Conservation (phyloP, 495 filamentous ascomycete genomes). For the Penicillium lagena region DNA sequence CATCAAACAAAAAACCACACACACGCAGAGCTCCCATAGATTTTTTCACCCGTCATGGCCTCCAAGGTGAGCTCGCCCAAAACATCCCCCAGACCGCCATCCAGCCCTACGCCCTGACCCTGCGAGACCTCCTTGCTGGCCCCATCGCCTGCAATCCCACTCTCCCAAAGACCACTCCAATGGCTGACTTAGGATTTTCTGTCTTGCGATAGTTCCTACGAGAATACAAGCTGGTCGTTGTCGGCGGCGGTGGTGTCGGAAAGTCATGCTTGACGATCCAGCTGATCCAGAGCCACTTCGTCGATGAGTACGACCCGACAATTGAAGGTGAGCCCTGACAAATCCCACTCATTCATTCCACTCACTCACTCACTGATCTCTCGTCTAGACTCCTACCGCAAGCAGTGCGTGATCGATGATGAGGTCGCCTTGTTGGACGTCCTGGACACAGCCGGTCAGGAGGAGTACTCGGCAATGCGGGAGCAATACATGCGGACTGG, state of each 20-base stretch:
- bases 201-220: slow-evolving; percentile 65
- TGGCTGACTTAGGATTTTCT: slow-evolving; percentile 4
- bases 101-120: too few relatives aligned
- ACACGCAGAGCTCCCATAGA: too few relatives aligned
- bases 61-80: too few relatives aligned
- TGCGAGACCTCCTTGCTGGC: not conserved
- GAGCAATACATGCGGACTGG: slow-evolving; percentile 99
- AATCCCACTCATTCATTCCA: slow-evolving; percentile 4
- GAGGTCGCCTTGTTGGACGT: slow-evolving; percentile 96
- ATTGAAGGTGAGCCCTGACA: slow-evolving; percentile 74
- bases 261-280: slow-evolving; percentile 99
- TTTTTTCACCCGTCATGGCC: too few relatives aligned
- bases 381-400: slow-evolving; percentile 88
- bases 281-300: slow-evolving; percentile 97
- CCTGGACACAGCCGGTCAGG: slow-evolving; percentile 95
- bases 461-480: slow-evolving; percentile 98
- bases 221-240: slow-evolving; percentile 98
- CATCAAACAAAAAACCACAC: too few relatives aligned
- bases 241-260: slow-evolving; percentile 95
- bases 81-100: too few relatives aligned
- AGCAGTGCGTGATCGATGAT: slow-evolving; percentile 98
- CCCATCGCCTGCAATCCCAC: not conserved
- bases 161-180: slow-evolving; percentile 1
- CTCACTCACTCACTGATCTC: slow-evolving; percentile 12
- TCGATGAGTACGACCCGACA: slow-evolving; percentile 98